Evolutionary conservation across 1,139 yeast genomes (phyloP).

Genomic region (Zygosaccharomyces sapae): DNA sequence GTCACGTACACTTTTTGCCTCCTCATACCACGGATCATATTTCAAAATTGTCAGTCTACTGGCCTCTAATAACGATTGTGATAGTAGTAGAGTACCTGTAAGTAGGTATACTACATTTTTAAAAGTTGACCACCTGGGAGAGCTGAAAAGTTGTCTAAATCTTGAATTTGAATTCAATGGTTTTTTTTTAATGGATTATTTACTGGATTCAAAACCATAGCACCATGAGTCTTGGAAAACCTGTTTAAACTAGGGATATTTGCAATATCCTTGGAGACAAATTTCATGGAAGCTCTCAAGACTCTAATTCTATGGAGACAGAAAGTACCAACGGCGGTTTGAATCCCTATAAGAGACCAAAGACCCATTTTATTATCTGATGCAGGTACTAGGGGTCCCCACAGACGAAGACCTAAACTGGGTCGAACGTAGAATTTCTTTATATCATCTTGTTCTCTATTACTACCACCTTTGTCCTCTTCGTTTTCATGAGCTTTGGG

Average conservation of each 20-base stretch:
- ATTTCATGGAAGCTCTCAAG: slow-evolving; percentile 16
- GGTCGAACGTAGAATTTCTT: slow-evolving; percentile 41
- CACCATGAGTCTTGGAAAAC: slow-evolving; percentile 31
- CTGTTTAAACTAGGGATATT: slow-evolving; percentile 36
- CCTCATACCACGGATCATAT: slow-evolving; percentile 64
- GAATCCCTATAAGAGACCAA: slow-evolving; percentile 46
- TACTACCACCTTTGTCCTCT: slow-evolving; percentile 13
- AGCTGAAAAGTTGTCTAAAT: slow-evolving; percentile 11
- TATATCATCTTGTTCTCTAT: slow-evolving; percentile 15
- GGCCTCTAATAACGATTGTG: slow-evolving; percentile 42
- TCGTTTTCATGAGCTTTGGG: slow-evolving; percentile 11
- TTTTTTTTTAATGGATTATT: not conserved
- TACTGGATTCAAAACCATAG: slow-evolving; percentile 14
- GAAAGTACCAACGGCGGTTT: slow-evolving; percentile 43
- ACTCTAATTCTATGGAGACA: slow-evolving; percentile 28
- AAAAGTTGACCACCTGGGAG: slow-evolving; percentile 20
- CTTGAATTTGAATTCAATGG: not conserved
- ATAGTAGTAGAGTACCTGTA: slow-evolving; percentile 29
- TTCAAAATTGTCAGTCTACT: slow-evolving; percentile 46
- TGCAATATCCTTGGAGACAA: slow-evolving; percentile 29
- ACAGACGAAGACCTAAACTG: slow-evolving; percentile 51
- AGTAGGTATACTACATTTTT: slow-evolving; percentile 25
- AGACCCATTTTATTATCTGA: slow-evolving; percentile 53
- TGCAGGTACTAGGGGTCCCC: slow-evolving; percentile 66
- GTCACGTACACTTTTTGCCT: slow-evolving; percentile 43